Conservation (phyloP, 768 basidiomycete genomes). For the Filobasidium wieringae region DNA sequence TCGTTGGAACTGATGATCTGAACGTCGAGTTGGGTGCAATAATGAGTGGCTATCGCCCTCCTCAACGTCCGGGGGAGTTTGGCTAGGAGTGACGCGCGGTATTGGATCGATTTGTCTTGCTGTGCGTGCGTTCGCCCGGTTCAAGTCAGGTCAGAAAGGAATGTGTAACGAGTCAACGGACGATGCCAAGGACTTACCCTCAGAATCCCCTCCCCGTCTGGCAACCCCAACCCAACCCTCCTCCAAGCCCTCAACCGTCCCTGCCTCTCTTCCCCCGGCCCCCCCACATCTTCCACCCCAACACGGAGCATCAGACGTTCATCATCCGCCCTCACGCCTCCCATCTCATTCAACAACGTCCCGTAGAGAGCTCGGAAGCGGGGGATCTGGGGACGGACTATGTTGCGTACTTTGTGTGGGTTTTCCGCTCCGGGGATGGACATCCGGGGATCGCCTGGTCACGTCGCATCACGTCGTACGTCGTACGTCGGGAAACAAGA, state of each 20-base stretch:
- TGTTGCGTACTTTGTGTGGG: slow-evolving; percentile 83
- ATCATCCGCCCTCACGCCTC: slow-evolving; percentile 30
- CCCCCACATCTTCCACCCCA: not conserved
- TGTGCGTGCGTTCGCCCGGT: not conserved
- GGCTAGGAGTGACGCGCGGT: slow-evolving; percentile 59
- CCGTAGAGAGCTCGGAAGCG: slow-evolving; percentile 85
- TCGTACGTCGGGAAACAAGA: not conserved
- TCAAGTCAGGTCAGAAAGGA: too few relatives aligned
- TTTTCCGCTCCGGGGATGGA: slow-evolving; percentile 77
- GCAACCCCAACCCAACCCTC: slow-evolving; percentile 1
- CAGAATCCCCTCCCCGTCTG: not conserved
- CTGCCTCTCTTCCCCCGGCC: not conserved
- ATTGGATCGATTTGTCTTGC: slow-evolving; percentile 34
- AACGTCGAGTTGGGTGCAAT: not conserved
- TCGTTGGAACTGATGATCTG: slow-evolving; percentile 1
- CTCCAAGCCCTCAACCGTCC: not conserved
- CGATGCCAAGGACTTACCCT: not conserved
- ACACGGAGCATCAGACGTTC: not conserved
- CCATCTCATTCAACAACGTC: slow-evolving; percentile 42
- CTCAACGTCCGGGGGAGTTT: slow-evolving; percentile 65
- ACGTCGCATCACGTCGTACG: not conserved
- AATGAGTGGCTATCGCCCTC: slow-evolving; percentile 14
- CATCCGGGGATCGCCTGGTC: slow-evolving; percentile 80
- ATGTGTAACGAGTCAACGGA: not conserved
- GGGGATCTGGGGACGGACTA: slow-evolving; percentile 61